Conservation (phyloP, 352 stramenopile genomes). For the Pythium brachiatum region DNA sequence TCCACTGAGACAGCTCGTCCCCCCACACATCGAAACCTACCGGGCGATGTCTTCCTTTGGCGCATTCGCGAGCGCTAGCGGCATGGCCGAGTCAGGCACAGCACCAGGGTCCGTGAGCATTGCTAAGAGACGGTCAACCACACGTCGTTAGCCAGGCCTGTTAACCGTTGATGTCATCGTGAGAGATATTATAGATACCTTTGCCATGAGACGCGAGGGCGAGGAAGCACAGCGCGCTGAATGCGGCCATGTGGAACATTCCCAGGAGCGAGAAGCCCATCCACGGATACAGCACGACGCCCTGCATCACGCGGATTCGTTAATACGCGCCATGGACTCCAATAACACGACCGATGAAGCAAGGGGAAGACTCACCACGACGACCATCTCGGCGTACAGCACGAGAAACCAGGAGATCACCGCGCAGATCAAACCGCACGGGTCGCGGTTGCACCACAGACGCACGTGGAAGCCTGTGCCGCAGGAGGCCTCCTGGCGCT, state of each 20-base stretch:
- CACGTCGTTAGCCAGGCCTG: too few species aligned
- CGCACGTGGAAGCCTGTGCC: conserved; percentile 80
- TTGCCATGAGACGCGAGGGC: conserved; percentile 94
- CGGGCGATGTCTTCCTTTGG: conserved; percentile 72
- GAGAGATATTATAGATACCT: too few species aligned
- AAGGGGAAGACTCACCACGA: conserved; percentile 55
- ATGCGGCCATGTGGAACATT: conserved; percentile 63
- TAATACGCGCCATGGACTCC: not conserved
- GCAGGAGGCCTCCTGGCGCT: conserved; percentile 48
- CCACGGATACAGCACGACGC: conserved; percentile 89
- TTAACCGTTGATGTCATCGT: too few species aligned
- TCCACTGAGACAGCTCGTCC: too few species aligned
- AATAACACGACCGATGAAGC: not conserved
- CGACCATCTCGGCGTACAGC: conserved; percentile 88
- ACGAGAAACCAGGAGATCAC: conserved; percentile 90
- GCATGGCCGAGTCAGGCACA: conserved; percentile 93
- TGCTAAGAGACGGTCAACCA: conserved; percentile 38
- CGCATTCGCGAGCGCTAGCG: conserved; percentile 68
- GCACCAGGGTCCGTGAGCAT: conserved; percentile 98
- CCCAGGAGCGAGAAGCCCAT: conserved; percentile 74
- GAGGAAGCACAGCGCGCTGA: conserved; percentile 80
- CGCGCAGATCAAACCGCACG: conserved; percentile 90
- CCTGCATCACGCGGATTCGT: conserved; percentile 28
- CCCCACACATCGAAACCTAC: conserved; percentile 32
- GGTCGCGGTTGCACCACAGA: conserved; percentile 90